Conservation (phyloP, 345 rosid species). For the Acer negundo region DNA sequence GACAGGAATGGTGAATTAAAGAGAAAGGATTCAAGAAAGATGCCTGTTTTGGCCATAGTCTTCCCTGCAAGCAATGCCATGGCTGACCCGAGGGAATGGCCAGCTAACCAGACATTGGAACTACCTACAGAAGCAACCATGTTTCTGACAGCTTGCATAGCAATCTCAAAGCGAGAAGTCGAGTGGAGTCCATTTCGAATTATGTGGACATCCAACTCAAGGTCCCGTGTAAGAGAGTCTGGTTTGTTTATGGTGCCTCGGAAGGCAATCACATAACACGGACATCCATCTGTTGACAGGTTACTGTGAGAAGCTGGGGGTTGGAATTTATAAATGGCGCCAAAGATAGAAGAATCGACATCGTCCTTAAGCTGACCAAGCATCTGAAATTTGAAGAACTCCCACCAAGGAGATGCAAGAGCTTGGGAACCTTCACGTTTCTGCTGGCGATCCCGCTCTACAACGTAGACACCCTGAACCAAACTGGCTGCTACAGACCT, state of each 20-base stretch:
- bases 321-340: conserved; percentile 72
- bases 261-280: conserved; percentile 69
- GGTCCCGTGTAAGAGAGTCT: conserved; percentile 67
- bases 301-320: conserved; percentile 35
- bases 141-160: conserved; percentile 70
- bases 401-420: conserved; percentile 84
- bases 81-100: conserved; percentile 92
- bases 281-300: conserved; percentile 42
- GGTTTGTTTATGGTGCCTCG: conserved; percentile 81
- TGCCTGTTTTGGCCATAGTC: conserved; percentile 64
- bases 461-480: conserved; percentile 76
- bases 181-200: conserved; percentile 67
- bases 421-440: conserved; percentile 62
- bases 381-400: conserved; percentile 66
- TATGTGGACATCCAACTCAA: conserved; percentile 60
- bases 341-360: conserved; percentile 73
- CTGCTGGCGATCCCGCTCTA: conserved; percentile 88
- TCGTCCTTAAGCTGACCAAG: conserved; percentile 65
- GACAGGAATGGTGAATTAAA: conserved; percentile 89
- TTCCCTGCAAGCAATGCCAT: conserved; percentile 79
- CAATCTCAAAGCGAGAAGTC: conserved; percentile 77
- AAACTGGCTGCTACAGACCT: conserved; percentile 78
- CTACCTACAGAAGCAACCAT: conserved; percentile 64
- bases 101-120: conserved; percentile 84
- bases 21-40: conserved; percentile 60